Conservation (phyloP, 2,329 filamentous ascomycete genomes). For the Coccinonectria pachysandricola region DNA sequence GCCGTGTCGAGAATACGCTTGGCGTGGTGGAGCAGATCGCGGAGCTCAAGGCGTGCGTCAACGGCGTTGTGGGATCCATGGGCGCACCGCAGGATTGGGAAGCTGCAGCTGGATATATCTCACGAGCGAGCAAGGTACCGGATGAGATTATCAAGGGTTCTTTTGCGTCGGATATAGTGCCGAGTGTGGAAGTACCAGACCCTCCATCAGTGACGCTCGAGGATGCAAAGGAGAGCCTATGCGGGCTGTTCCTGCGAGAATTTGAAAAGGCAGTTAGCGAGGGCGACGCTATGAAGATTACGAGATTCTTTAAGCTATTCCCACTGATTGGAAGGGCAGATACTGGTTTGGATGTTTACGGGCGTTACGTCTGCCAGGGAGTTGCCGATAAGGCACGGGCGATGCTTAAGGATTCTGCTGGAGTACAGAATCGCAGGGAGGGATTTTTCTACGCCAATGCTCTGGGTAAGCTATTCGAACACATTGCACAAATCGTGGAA, state of each 20-base stretch:
- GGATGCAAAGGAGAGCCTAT: constrained; percentile 78
- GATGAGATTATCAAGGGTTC: constrained; percentile 68
- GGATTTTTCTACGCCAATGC: constrained; percentile 87
- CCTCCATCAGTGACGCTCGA: constrained; percentile 79
- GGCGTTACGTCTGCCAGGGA: constrained; percentile 89
- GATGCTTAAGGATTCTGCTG: constrained; percentile 62
- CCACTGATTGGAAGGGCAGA: constrained; percentile 84
- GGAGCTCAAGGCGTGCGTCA: constrained; percentile 91
- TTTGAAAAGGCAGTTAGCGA: constrained; percentile 87
- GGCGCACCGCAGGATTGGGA: constrained; percentile 98
- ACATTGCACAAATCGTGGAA: constrained; percentile 94
- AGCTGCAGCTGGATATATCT: constrained; percentile 81
- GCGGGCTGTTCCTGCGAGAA: constrained; percentile 81
- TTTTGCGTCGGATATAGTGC: constrained; percentile 87
- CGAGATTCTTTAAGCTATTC: constrained; percentile 96
- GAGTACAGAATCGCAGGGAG: constrained; percentile 44
- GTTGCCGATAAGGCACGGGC: constrained; percentile 75
- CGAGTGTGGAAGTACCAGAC: constrained; percentile 91
- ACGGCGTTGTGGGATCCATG: constrained; percentile 93
- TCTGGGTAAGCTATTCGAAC: constrained; percentile 86
- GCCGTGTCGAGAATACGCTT: constrained; percentile 79
- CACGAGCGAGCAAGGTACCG: constrained; percentile 72
- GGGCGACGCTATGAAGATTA: constrained; percentile 80
- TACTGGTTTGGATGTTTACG: constrained; percentile 88
- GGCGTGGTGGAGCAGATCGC: constrained; percentile 91